Evolutionary conservation across 768 basidiomycete species (phyloP).

Genomic region (Collybiopsis luxurians): DNA sequence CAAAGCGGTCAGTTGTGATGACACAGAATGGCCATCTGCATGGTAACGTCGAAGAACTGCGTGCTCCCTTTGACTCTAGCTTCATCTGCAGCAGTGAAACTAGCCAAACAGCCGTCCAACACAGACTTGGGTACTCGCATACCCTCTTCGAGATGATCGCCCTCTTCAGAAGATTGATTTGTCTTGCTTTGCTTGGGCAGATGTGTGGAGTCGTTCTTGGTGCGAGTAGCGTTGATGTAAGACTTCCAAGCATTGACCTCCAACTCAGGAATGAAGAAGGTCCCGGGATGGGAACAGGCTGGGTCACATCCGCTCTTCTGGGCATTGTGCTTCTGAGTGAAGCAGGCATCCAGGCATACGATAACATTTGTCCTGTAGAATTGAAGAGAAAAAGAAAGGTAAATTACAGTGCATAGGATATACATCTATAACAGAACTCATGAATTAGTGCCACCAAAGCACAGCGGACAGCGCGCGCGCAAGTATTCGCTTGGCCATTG

Average conservation of each 20-base stretch:
- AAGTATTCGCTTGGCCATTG: constrained; percentile 20
- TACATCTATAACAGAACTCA: too few relatives aligned
- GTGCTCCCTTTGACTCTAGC: too few relatives aligned
- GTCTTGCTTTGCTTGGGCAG: background rate
- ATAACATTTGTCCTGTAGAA: constrained; percentile 22
- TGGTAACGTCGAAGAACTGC: too few relatives aligned
- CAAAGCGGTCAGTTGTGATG: too few relatives aligned
- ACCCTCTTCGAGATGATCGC: constrained; percentile 13
- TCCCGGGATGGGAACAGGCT: constrained; percentile 14
- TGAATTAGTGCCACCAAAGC: constrained; percentile 21
- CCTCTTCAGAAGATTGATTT: too few relatives aligned
- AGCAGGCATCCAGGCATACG: constrained; percentile 30
- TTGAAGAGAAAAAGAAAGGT: too few relatives aligned
- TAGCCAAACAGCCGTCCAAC: too few relatives aligned
- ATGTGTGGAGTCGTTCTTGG: background rate
- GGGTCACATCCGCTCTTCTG: constrained; percentile 13
- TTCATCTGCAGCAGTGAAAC: too few relatives aligned
- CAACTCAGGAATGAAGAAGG: constrained; percentile 18
- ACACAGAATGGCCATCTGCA: too few relatives aligned
- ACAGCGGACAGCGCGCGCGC: too few relatives aligned
- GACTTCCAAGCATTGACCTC: constrained; percentile 18
- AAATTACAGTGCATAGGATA: too few relatives aligned
- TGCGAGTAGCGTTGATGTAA: constrained; percentile 14
- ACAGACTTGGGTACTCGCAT: constrained; percentile 22
- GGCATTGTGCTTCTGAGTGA: too few relatives aligned